Percentiles rank a stretch among this genome's conserved stretches.
These are phyloP conservation scores for Eucalyptus coolabah DNA, from an alignment of 345 rosid species.

Conservation along the genomic window DNA sequence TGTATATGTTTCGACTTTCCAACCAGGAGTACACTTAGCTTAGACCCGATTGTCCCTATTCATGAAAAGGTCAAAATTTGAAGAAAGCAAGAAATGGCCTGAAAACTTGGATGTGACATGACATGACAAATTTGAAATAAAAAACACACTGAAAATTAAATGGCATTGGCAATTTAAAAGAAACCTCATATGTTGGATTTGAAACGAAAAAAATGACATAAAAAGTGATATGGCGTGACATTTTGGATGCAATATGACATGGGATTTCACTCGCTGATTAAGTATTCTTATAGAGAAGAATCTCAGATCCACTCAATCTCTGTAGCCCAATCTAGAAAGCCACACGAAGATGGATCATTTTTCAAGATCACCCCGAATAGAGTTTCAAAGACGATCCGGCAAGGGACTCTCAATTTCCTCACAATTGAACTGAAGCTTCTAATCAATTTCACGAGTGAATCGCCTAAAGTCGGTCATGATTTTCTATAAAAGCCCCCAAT, in stretches of 20 bases:
- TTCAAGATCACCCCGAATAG: neutral
- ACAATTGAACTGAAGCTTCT: neutral
- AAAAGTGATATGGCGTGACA: neutral
- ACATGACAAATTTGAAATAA: neutral
- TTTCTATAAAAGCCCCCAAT: neutral
- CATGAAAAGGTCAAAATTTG: neutral
- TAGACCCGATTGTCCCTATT: neutral
- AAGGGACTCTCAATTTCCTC: neutral
- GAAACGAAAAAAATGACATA: neutral
- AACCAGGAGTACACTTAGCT: neutral
- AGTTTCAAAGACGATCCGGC: rapidly evolving
- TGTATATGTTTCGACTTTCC: neutral
- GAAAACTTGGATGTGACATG: neutral
- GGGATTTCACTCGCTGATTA: too few species aligned
- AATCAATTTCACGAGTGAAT: neutral
- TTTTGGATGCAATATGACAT: neutral
- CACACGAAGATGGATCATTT: neutral
- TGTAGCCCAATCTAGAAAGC: neutral
- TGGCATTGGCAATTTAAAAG: neutral
- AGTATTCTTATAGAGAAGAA: neutral
- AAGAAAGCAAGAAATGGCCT: neutral
- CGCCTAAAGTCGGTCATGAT: neutral
- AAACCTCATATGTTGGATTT: neutral
- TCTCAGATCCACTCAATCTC: neutral
- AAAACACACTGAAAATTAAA: neutral